Conservation (phyloP, 2,329 filamentous ascomycete species). For the Aspergillus brasiliensis region DNA sequence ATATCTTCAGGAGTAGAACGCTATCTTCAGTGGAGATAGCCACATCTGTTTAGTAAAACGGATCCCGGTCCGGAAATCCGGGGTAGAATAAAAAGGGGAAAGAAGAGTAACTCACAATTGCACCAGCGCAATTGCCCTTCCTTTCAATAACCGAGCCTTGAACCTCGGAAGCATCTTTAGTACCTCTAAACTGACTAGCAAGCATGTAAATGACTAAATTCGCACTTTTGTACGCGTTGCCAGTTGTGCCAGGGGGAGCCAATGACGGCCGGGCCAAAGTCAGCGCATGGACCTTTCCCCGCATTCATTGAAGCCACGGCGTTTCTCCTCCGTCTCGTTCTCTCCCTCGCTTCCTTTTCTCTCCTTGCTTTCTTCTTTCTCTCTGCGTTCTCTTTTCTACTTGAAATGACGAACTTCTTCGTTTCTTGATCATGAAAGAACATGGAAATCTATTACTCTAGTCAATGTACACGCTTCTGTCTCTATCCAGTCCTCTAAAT, state of each 20-base stretch:
- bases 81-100: too few species aligned
- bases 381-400: background rate
- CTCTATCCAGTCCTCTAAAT: slow-evolving; percentile 11
- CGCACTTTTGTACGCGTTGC: background rate
- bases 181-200: background rate
- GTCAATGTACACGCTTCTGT: slow-evolving; percentile 3
- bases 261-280: slow-evolving; percentile 8
- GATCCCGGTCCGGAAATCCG: too few species aligned
- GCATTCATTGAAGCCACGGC: slow-evolving; percentile 8
- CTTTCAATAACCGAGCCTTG: background rate
- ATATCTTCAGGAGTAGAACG: too few species aligned
- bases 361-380: background rate
- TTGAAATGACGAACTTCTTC: background rate
- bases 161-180: too few species aligned
- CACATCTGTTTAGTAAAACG: too few species aligned
- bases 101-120: too few species aligned
- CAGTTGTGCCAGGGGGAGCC: background rate
- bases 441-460: slow-evolving; percentile 8
- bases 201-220: background rate
- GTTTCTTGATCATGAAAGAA: background rate
- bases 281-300: slow-evolving; percentile 12
- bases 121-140: background rate
- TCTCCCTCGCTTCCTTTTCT: background rate
- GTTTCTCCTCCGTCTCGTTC: too few species aligned
- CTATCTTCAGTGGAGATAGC: too few species aligned